These are phyloP conservation scores for Pseudocercospora fijiensis DNA, from an alignment of 2,329 filamentous ascomycete species.

Conservation along the genomic window DNA sequence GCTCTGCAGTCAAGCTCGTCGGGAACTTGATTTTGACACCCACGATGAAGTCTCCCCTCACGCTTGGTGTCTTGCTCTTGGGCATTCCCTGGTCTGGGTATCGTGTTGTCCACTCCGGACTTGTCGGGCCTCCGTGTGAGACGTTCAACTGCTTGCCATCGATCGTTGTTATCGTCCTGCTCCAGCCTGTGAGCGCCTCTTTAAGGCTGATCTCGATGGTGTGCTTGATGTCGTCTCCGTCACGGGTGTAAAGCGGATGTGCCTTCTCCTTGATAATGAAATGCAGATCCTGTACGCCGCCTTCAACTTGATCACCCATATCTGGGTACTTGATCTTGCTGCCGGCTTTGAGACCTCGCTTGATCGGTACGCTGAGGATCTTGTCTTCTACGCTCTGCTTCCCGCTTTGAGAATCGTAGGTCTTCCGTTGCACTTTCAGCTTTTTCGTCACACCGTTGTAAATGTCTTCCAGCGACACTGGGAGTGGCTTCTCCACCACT, in stretches of 20 bases:
- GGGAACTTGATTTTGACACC: conserved; percentile 94
- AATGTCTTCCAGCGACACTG: conserved; percentile 81
- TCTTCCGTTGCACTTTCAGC: conserved; percentile 97
- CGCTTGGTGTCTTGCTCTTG: conserved; percentile 79
- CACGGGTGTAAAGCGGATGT: conserved; percentile 78
- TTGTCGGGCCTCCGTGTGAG: conserved; percentile 78
- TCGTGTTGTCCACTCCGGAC: conserved; percentile 74
- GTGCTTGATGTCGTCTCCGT: conserved; percentile 81
- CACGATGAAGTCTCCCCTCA: conserved; percentile 84
- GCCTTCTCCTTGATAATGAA: conserved; percentile 95
- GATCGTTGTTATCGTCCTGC: conserved; percentile 85
- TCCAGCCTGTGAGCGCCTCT: conserved; percentile 93
- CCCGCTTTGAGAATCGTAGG: conserved; percentile 74
- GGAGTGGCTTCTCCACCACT: conserved; percentile 80
- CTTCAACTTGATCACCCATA: conserved; percentile 96
- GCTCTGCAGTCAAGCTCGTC: conserved; percentile 67
- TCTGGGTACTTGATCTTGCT: conserved; percentile 98
- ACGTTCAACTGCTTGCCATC: conserved; percentile 83
- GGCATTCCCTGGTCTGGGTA: conserved; percentile 93
- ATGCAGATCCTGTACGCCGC: conserved; percentile 90
- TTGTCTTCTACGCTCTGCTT: conserved; percentile 86
- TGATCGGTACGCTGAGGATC: conserved; percentile 91
- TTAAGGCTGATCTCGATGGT: conserved; percentile 82
- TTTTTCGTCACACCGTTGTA: conserved; percentile 89
- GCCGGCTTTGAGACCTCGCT: conserved; percentile 90